A percentile compares a stretch with the other conserved stretches of the same genome.
Evolutionary conservation across 495 filamentous ascomycete genomes (phyloP).

Genomic region (Aspergillus kassunensis): DNA sequence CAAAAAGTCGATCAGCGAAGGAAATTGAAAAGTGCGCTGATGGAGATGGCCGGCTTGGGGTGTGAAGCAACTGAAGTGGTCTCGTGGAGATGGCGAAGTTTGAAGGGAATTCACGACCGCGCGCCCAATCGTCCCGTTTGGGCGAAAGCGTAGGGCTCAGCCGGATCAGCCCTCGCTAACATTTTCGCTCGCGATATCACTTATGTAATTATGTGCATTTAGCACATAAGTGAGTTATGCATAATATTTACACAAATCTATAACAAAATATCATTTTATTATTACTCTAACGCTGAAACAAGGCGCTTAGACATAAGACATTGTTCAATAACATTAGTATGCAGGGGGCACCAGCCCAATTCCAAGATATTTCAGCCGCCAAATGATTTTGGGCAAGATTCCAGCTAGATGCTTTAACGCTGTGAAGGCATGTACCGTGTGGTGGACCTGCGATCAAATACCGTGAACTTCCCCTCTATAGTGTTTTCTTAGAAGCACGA

Average conservation of each 20-base stretch:
- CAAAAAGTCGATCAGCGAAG: conserved; percentile 45
- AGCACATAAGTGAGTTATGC: not conserved
- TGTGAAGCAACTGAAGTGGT: conserved; percentile 34
- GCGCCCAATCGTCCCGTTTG: conserved; percentile 27
- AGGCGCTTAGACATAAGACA: conserved; percentile 11
- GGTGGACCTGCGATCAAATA: conserved; percentile 17
- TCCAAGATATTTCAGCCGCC: conserved; percentile 3
- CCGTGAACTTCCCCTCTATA: conserved; percentile 9
- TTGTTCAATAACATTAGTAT: conserved; percentile 2
- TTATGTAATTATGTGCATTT: conserved; percentile 23
- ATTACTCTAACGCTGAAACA: conserved; percentile 17
- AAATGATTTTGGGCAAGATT: not conserved
- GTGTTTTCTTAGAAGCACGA: conserved; percentile 30
- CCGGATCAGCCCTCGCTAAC: conserved; percentile 46
- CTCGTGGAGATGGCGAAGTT: conserved; percentile 37
- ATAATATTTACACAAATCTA: not conserved
- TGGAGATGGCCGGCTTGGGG: conserved; percentile 43
- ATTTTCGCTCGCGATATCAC: not conserved
- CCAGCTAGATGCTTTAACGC: not conserved
- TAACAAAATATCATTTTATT: not conserved
- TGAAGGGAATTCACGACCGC: conserved; percentile 34
- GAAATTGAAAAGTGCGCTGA: conserved; percentile 47
- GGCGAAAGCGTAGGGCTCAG: conserved; percentile 34
- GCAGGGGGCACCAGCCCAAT: conserved; percentile 3
- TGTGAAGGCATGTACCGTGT: conserved; percentile 4